These are phyloP conservation scores for Vanrija humicola DNA, from an alignment of 1,284 basidiomycete species.

Conservation along the genomic window DNA sequence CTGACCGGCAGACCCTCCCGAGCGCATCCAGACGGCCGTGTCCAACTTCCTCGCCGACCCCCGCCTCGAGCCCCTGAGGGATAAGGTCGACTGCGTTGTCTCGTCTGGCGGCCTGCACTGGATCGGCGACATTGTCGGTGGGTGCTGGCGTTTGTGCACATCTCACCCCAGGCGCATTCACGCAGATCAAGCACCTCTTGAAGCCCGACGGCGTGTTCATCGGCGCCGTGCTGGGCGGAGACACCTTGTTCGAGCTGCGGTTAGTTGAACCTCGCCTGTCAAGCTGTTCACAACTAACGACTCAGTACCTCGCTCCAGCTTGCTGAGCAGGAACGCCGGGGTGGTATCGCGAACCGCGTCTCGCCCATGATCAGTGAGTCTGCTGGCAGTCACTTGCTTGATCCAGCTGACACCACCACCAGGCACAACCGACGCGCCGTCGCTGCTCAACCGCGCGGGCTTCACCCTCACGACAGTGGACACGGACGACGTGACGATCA, in stretches of 20 bases:
- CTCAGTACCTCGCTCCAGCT: slow-evolving; percentile 66
- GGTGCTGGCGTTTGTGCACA: slow-evolving; percentile 11
- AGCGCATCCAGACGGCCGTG: slow-evolving; percentile 30
- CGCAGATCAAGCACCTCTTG: slow-evolving; percentile 82
- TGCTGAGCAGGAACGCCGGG: slow-evolving; percentile 89
- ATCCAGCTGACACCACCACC: background rate
- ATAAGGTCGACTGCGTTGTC: slow-evolving; percentile 86
- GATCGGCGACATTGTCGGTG: slow-evolving; percentile 95
- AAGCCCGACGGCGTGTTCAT: slow-evolving; percentile 92
- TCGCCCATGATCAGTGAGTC: slow-evolving; percentile 91
- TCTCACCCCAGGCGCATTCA: slow-evolving; percentile 62
- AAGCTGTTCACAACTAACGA: background rate
- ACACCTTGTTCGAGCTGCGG: slow-evolving; percentile 93
- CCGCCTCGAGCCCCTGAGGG: slow-evolving; percentile 51
- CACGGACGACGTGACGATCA: slow-evolving; percentile 85
- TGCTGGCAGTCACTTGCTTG: background rate
- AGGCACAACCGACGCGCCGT: slow-evolving; percentile 89
- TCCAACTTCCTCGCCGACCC: slow-evolving; percentile 35
- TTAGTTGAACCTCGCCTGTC: slow-evolving; percentile 34
- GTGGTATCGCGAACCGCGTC: slow-evolving; percentile 89
- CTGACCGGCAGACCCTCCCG: slow-evolving; percentile 21
- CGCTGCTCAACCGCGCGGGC: slow-evolving; percentile 84
- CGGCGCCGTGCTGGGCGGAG: slow-evolving; percentile 90
- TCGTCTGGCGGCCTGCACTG: slow-evolving; percentile 91
- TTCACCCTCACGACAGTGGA: slow-evolving; percentile 94